Base-by-base conservation (phyloP, 768 basidiomycete species). In the Floccularia luteovirens region DNA sequence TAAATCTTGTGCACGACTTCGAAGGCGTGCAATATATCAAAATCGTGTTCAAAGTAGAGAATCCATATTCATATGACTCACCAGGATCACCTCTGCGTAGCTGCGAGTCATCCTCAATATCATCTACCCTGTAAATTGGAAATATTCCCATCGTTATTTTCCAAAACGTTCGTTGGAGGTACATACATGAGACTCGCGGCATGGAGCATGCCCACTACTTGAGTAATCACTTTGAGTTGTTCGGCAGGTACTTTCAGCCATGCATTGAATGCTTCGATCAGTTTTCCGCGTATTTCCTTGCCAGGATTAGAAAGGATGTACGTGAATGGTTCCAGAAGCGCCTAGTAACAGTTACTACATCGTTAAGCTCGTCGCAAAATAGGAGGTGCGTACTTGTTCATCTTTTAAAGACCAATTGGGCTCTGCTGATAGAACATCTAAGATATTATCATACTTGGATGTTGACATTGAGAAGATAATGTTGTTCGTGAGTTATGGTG, bases 161-260 rank as follows among this genome's bases (percentile, higher is more conserved):
- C 13, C 21, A 13, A 37, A 12, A 16, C 11, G 16, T 11, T 11
- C 10, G 27, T 30, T 30, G 27, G 19, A 19, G 17, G 19, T 12
- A 89, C 90, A 93, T 66, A 21, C 57, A 91, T 96, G 57, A 99
- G 69, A 56, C 89, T 91, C 3, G 93, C 92, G 38, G 82, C 90
- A 50, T 99, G 96, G 14, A 98, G 68, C 91, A 94, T 97, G 53
- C 79, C 80, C 24, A 99, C 87, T 39, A 99, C 76, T 46, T 72
- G 74, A 2, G 81, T 73, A 44, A 99, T 91, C 31, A 85, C 65
- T 20, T 58, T 56, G 13, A 96, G 72, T 56, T 83, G 83, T 19
- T 75, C 72, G 20, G 63, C 56, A 0, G 90, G 86, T 2, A 98
- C 91, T 5, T 81, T 57, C 11, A 98, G 75, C 96, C 96, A 99